These are phyloP conservation scores for Pelargonium fulgidum DNA, from an alignment of 441 rosid genomes.

Conservation along the genomic window DNA sequence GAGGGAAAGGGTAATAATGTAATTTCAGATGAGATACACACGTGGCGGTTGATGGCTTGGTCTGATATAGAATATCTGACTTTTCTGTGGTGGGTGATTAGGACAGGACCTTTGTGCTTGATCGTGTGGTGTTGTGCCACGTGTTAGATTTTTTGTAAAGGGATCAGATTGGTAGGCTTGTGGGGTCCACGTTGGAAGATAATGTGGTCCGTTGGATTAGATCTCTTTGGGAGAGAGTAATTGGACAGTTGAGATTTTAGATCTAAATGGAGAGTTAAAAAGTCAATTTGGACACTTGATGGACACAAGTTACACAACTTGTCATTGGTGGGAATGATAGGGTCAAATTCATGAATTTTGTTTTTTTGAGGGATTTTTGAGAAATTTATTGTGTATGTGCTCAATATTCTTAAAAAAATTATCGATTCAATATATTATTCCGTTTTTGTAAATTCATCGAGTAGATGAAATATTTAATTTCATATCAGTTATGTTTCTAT, in stretches of 20 bases:
- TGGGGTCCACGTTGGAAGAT: slow-evolving; percentile 9
- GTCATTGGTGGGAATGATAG: no score
- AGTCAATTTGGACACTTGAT: no score
- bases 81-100: not conserved
- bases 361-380: no score
- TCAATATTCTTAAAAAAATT: no score
- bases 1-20: slow-evolving; percentile 8
- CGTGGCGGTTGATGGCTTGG: slow-evolving; percentile 24
- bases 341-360: no score
- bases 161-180: not conserved
- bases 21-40: not conserved
- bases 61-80: slow-evolving; percentile 22
- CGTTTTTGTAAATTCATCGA: no score
- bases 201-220: slow-evolving; percentile 13
- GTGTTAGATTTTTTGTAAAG: slow-evolving; percentile 10
- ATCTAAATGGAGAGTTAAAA: not conserved
- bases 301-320: no score
- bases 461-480: no score
- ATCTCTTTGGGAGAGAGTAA: not conserved
- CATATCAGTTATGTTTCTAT: no score
- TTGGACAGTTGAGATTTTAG: slow-evolving; percentile 24
- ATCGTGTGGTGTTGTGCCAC: slow-evolving; percentile 19
- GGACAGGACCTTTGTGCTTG: no score
- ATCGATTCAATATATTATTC: no score
- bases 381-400: no score